phyloP scores from a whole-genome alignment of 805 yeast species.

The Barnettozyma californica region DNA sequence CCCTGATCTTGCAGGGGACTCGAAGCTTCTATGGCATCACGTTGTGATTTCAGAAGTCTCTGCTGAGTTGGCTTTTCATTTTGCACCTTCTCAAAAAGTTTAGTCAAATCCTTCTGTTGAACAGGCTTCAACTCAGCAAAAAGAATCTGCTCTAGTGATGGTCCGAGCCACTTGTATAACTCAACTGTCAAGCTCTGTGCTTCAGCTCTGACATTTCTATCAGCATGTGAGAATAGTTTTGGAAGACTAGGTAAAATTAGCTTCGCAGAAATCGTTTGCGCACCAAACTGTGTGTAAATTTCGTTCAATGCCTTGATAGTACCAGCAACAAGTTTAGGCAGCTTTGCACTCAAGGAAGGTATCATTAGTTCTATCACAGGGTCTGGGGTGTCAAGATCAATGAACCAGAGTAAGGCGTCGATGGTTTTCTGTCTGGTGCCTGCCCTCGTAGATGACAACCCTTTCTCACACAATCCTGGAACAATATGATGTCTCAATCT shows the following conservation, averaged over 20 bases:
- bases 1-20: conserved; percentile 9
- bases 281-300: conserved; percentile 52
- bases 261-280: conserved; percentile 53
- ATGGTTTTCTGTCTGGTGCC: conserved; percentile 63
- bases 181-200: conserved; percentile 65
- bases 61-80: conserved; percentile 43
- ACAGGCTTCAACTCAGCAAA: conserved; percentile 80
- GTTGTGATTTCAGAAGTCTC: conserved; percentile 51
- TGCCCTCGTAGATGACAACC: conserved; percentile 66
- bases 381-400: conserved; percentile 64
- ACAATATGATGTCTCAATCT: conserved; percentile 40
- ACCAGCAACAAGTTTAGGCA: conserved; percentile 78
- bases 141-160: conserved; percentile 46
- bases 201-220: conserved; percentile 77
- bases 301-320: conserved; percentile 50
- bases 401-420: conserved; percentile 55
- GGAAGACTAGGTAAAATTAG: conserved; percentile 53
- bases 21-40: conserved; percentile 32
- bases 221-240: conserved; percentile 78
- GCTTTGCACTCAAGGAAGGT: conserved; percentile 54
- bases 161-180: conserved; percentile 69
- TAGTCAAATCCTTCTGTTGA: conserved; percentile 78
- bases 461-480: conserved; percentile 69
- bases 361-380: conserved; percentile 61
- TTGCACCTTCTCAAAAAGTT: conserved; percentile 53